Evolutionary conservation across 805 yeast genomes (phyloP), one percentile per base, ranked within the genome.

Genomic region (Kluyveromyces starmeri): DNA sequence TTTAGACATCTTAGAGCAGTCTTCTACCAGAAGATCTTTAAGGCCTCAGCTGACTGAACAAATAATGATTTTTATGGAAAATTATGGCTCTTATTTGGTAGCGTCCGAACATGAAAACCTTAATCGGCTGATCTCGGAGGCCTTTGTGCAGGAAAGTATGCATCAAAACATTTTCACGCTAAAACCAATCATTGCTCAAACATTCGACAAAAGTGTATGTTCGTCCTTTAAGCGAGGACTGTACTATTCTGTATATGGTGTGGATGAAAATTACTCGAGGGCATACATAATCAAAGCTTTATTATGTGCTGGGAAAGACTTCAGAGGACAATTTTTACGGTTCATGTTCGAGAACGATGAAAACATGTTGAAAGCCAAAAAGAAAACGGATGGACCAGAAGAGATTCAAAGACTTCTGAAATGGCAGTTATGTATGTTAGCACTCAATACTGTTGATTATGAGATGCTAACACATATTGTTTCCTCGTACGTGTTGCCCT

Each of bases 351-450:
- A 64, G 20, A 62, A 62, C 9, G 51, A 53, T 6, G 67, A 64
- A 42, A 62, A 65, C 24, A 51, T 82, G 3, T 56, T 75, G 25
- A 46, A 51, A 1, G 78, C 81, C 2, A 46, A 59, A 20, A 75
- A 70, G 47, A 64, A 72, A 27, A 70, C 74, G 0, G 92, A 83
- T 48, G 82, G 83, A 0, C 59, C 60, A 6, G 95, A 83, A 50
- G 92, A 83, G 48, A 59, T 72, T 58, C 65, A 64, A 34, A 64
- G 96, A 40, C 55, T 83, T 7, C 70, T 68, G 38, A 50, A 75
- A 6, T 69, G 75, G 43, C 69, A 73, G 20, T 63, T 82, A 13
- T 45, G 81, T 8, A 41, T 80, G 11, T 39, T 73, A 2, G 42
- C 74, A 8, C 39, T 67, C 14, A 68, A 64, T 28, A 46, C 53